phyloP scores from a whole-genome alignment of 805 yeast genomes.

The Metschnikowia amazonensis region DNA sequence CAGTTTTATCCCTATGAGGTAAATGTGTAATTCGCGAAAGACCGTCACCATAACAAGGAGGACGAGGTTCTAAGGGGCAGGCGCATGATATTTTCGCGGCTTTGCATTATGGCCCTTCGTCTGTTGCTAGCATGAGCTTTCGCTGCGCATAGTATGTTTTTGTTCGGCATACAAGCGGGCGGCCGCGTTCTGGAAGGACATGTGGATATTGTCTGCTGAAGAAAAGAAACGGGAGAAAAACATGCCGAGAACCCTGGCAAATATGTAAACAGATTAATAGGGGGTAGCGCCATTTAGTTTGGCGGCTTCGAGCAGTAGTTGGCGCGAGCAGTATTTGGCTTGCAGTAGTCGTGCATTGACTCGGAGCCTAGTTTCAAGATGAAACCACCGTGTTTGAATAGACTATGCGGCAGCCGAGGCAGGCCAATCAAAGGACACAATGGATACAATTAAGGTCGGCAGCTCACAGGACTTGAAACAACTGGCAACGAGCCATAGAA shows the following conservation, averaged over 20 bases:
- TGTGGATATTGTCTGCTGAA: neutral
- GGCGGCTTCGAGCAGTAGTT: too few species aligned
- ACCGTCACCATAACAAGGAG: neutral
- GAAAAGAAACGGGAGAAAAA: too few species aligned
- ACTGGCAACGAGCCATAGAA: too few species aligned
- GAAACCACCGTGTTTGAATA: neutral
- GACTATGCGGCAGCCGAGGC: neutral
- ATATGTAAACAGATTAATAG: too few species aligned
- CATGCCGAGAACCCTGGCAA: too few species aligned
- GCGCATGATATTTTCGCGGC: slow-evolving; percentile 3
- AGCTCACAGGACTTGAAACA: too few species aligned
- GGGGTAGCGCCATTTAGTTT: too few species aligned
- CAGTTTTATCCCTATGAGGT: slow-evolving; percentile 1
- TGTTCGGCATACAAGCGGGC: neutral
- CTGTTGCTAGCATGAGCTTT: neutral
- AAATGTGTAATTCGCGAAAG: neutral
- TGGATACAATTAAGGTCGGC: too few species aligned
- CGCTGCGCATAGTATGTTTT: neutral
- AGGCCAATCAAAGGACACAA: too few species aligned
- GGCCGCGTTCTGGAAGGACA: slow-evolving; percentile 1
- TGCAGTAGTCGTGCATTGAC: too few species aligned
- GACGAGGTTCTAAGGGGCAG: neutral
- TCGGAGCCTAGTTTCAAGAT: neutral
- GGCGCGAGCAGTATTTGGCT: too few species aligned
- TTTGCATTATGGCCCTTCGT: neutral